Evolutionary conservation across 2,329 filamentous ascomycete species (phyloP), one percentile per base, ranked within the genome.

Genomic region (Alternaria triticina): DNA sequence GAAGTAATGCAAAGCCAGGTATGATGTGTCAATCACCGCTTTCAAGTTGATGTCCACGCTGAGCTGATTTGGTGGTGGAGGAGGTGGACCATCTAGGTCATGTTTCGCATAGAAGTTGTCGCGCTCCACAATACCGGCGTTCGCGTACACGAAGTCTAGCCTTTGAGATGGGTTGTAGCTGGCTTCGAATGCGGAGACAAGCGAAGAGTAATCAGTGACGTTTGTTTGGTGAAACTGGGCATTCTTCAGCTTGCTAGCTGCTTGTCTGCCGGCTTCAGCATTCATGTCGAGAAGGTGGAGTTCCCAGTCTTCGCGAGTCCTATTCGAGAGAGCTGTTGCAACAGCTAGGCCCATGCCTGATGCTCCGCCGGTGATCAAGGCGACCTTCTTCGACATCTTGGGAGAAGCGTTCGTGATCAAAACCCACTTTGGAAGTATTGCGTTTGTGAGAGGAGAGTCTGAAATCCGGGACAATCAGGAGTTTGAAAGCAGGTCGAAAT

Each of bases 331-430:
- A 23, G 77, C 75, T 68, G 76, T 65, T n/a, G 81, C 81, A 47
- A 82, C 79, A 17, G 78, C 77, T 23, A 83, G 74, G 51, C 82
- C 82, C 69, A 84, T 83, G 27, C 81, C 82, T 3, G 89, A 91
- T 3, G 90, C 92, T 10, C 88, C 92, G 63, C 92, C 92, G 0
- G 91, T 94, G 76, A 96, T 93, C 55, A 96, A 84, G 54, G 92
- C 92, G 23, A 69, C 65, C 61, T 74, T 74, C 15, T 61, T 66
- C 1, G 57, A 25, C 69, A 74, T 74, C 3, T 27, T 50, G 6
- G 28, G 6, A 20, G 5, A 22, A 17, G 23, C 5, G 12, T 55
- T 45, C 25, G 7, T 13, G 25, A 6, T 12, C 17, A 17, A 20
- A 3, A 6, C 27, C 36, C 36, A 1, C 36, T 40, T n/a, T 17